These are phyloP conservation scores for Amanita pallidorosea DNA, from an alignment of 768 basidiomycete species.

Conservation along the genomic window DNA sequence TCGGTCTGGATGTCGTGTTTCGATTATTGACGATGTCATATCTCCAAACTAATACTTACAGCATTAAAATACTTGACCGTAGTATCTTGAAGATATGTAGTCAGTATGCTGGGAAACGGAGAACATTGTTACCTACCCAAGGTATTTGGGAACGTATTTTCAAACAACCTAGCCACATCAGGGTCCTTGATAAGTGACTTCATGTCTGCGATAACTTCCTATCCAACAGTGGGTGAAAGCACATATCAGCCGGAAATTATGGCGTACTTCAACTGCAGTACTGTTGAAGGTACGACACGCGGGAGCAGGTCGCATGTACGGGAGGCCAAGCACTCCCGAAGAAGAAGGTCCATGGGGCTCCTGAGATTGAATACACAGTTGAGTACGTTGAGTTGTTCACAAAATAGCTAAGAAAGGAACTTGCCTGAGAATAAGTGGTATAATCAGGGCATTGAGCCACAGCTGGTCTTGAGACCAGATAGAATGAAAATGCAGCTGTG, in stretches of 20 bases:
- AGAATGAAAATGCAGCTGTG: slow-evolving; percentile 15
- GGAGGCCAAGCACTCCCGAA: slow-evolving; percentile 47
- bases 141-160: slow-evolving; percentile 78
- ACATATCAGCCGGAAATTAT: background rate
- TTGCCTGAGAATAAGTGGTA: slow-evolving; percentile 45
- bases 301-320: slow-evolving; percentile 62
- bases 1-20: slow-evolving; percentile 29
- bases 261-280: slow-evolving; percentile 55
- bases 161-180: slow-evolving; percentile 68
- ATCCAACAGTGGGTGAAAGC: background rate
- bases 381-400: background rate
- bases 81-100: slow-evolving; percentile 42
- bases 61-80: slow-evolving; percentile 68
- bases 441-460: slow-evolving; percentile 50
- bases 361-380: slow-evolving; percentile 19
- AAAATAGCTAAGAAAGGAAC: slow-evolving; percentile 1
- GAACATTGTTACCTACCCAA: slow-evolving; percentile 35
- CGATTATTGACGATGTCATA: background rate
- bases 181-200: slow-evolving; percentile 62
- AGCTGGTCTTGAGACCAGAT: slow-evolving; percentile 7
- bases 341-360: slow-evolving; percentile 51
- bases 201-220: slow-evolving; percentile 69
- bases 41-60: slow-evolving; percentile 19
- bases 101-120: slow-evolving; percentile 1
- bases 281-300: slow-evolving; percentile 72